phyloP scores from a whole-genome alignment of 2,329 filamentous ascomycete genomes.

The Aquanectria penicillioides region DNA sequence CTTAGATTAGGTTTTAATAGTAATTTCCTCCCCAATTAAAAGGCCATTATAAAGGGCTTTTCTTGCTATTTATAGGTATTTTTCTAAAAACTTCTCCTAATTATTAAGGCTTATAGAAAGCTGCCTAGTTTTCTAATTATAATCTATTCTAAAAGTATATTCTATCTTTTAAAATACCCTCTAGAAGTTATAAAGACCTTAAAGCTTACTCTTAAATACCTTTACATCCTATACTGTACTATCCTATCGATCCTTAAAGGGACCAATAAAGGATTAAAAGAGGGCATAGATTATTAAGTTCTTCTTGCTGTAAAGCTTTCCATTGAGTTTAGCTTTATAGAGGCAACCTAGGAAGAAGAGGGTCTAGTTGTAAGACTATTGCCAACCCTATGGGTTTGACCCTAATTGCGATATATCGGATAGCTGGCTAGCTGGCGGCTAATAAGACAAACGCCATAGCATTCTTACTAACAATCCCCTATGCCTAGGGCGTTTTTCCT shows the following conservation, averaged over 20 bases:
- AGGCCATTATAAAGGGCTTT: neutral
- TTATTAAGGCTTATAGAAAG: neutral
- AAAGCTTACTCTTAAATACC: neutral
- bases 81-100: neutral
- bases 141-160: neutral
- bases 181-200: neutral
- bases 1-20: neutral
- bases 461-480: too few species aligned
- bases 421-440: too few species aligned
- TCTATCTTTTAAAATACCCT: neutral
- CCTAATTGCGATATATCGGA: too few species aligned
- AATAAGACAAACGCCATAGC: too few species aligned
- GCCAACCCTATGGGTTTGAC: too few species aligned
- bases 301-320: neutral
- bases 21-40: neutral
- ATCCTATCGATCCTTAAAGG: neutral
- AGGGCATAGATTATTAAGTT: neutral
- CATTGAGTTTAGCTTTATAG: too few species aligned
- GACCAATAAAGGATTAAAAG: neutral
- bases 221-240: neutral
- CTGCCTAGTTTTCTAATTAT: neutral
- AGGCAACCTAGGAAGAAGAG: too few species aligned
- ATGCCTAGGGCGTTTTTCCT: too few species aligned
- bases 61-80: neutral
- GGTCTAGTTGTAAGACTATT: too few species aligned